Base-by-base conservation (phyloP, 2,329 filamentous ascomycete species). In the Penicillium sp. region DNA sequence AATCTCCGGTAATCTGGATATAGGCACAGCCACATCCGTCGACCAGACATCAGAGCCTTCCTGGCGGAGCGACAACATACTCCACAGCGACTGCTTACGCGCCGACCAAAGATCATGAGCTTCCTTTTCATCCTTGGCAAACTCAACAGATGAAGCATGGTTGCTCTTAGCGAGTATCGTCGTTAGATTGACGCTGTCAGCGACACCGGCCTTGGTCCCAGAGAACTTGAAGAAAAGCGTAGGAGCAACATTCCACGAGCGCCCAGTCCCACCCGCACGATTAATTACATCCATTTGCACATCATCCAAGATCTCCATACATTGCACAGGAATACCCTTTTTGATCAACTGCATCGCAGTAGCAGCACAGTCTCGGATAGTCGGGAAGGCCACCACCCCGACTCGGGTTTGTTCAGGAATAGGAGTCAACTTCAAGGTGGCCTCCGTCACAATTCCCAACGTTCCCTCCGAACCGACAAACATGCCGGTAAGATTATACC, bases 141-240 rank as follows among this genome's bases (percentile, higher is more conserved):
- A 85, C 54, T 84, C 79, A 50, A 86, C 85, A 2, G 79, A 75
- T 1, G 78, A 76, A 24, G 80, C 78, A 42, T 80, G 79, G 63
- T 93, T 85, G 5, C 74, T 69, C 63, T 84, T 85, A 0, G 90
- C 84, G 48, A 96, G 88, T 10, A 79, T 74, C 63, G 87, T 85
- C 1, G 93, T 91, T 50, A 86, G 78, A 10, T 78, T 74, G 49
- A 95, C 88, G 66, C 93, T 91, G 66, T 96, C 91, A 59, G 84
- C 82, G 4, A 96, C 90, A n/a, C 88, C 85, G 24, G 84, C 84
- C 62, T 86, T 87, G 1, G 90, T 92, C 19, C 92, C 92, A 1
- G 90, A 87, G 71, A 96, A 87, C 63, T 79, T 79, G 69, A 78
- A 79, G 64, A 79, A 79, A 2, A 78, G 64, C 10, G 76, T 77